Base-by-base conservation (phyloP, 73 alveolate species). In the Halteria grandinella region DNA sequence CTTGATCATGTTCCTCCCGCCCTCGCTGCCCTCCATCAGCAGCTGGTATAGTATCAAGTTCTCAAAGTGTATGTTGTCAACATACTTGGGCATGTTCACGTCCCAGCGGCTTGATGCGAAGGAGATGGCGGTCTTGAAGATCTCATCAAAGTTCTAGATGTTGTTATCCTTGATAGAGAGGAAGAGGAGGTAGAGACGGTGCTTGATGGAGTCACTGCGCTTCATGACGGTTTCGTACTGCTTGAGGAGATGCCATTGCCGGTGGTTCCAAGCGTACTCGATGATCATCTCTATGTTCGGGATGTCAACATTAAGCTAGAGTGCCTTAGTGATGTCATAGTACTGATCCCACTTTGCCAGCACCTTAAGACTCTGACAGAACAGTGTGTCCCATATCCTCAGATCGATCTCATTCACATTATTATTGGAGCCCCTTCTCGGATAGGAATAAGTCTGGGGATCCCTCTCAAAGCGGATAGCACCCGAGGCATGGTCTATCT, bases 1-100 rank as follows among this genome's bases (percentile, higher is more conserved):
- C 25, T 77, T 77, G 27, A 77, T 70, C 88, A 77, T 77, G 40
- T 77, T 77, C 25, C 75, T 25, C 1, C 80, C 80, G 6, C 80
- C 88, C 63, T 77, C 88, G 31, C 54, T 27, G 40, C 71, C 50
- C 27, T 77, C 88, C 63, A 77, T 62, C 11, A 77, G 59, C 49
- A 58, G 78, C 32, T 77, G 36, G 64, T 48, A 77, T 64, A 59
- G 45, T 12, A 77, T 54, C 37, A 77, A 41, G 18, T 45, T 39
- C 20, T 77, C 43, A 41, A 70, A 77, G 33, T 77, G 75, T 1
- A 77, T 39, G 31, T 63, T 54, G 44, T 77, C 88, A 1, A 77
- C 57, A 49, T 77, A 77, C 37, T 34, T 62, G 0, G 88, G 88
- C 18, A 77, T 21, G 27, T 23, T 21, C 15, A 18, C 18, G 29